phyloP scores from a whole-genome alignment of 2,329 filamentous ascomycete species.

The Colletotrichum kahawae region DNA sequence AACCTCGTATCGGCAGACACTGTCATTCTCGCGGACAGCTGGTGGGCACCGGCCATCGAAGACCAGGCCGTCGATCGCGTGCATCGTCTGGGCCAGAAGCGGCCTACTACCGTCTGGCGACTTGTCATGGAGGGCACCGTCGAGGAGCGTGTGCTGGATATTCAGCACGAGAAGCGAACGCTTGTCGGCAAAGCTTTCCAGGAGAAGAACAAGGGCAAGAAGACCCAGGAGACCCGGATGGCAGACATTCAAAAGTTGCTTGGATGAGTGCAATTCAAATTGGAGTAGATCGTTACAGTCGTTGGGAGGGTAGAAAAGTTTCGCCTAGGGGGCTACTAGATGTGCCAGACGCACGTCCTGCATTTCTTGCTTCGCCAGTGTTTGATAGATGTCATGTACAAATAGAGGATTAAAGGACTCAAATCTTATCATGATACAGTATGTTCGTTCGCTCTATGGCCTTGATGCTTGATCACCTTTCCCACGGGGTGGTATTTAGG shows the following conservation, averaged over 20 bases:
- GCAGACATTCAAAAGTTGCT: constrained; percentile 59
- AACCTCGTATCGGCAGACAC: constrained; percentile 88
- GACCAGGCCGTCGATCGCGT: constrained; percentile 91
- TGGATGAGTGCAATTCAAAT: constrained; percentile 22
- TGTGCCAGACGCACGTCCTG: neutral
- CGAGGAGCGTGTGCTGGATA: constrained; percentile 79
- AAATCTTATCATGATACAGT: neutral
- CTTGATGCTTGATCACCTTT: neutral
- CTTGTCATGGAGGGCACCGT: constrained; percentile 81
- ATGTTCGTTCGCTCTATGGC: neutral
- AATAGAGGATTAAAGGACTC: neutral
- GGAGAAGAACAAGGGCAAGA: constrained; percentile 67
- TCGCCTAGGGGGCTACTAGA: neutral
- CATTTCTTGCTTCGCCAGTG: neutral
- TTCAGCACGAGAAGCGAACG: constrained; percentile 80
- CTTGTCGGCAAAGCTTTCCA: constrained; percentile 81
- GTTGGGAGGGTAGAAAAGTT: neutral
- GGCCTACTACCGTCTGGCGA: constrained; percentile 79
- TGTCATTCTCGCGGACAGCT: constrained; percentile 82
- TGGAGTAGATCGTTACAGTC: neutral
- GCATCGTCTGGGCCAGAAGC: constrained; percentile 82
- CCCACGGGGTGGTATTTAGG: neutral
- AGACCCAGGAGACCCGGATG: constrained; percentile 62
- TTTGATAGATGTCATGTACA: neutral
- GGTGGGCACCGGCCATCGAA: constrained; percentile 92